phyloP scores from a whole-genome alignment of 1,139 yeast genomes.

The Taphrina communis region DNA sequence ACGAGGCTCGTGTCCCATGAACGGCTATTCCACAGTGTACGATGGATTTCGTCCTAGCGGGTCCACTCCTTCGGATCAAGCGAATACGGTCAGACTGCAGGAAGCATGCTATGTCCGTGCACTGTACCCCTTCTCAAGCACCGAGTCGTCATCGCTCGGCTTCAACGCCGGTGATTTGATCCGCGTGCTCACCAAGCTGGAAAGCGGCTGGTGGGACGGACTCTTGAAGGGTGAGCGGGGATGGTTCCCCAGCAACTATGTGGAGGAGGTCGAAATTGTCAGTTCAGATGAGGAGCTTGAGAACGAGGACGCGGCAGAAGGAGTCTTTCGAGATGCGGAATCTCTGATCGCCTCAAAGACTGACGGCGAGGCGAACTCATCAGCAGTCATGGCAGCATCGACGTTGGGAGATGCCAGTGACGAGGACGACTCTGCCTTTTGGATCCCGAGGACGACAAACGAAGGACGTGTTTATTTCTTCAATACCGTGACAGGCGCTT shows the following conservation, averaged over 20 bases:
- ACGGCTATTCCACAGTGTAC: background rate
- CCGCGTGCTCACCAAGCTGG: constrained; percentile 61
- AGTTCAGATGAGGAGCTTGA: constrained; percentile 52
- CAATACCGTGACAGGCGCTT: constrained; percentile 66
- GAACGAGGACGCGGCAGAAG: constrained; percentile 51
- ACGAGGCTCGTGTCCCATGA: background rate
- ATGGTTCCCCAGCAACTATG: constrained; percentile 53
- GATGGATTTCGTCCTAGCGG: background rate
- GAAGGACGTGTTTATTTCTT: constrained; percentile 76
- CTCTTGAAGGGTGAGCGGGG: constrained; percentile 49
- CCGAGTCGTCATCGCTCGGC: constrained; percentile 74
- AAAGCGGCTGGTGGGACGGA: constrained; percentile 55
- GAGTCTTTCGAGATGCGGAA: background rate
- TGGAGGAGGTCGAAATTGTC: constrained; percentile 50
- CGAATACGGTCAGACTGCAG: constrained; percentile 1
- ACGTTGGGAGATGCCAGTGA: constrained; percentile 50
- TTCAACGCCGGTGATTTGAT: constrained; percentile 71
- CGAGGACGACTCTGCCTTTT: constrained; percentile 69
- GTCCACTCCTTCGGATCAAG: background rate
- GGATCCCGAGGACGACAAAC: constrained; percentile 54
- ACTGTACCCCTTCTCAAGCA: constrained; percentile 78
- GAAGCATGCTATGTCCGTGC: constrained; percentile 56
- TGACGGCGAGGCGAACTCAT: no score
- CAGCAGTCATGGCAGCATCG: background rate
- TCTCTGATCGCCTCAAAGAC: constrained; percentile 30